These are phyloP conservation scores for Phellopilus nigrolimitatus DNA, from an alignment of 1,284 basidiomycete genomes.

Conservation along the genomic window DNA sequence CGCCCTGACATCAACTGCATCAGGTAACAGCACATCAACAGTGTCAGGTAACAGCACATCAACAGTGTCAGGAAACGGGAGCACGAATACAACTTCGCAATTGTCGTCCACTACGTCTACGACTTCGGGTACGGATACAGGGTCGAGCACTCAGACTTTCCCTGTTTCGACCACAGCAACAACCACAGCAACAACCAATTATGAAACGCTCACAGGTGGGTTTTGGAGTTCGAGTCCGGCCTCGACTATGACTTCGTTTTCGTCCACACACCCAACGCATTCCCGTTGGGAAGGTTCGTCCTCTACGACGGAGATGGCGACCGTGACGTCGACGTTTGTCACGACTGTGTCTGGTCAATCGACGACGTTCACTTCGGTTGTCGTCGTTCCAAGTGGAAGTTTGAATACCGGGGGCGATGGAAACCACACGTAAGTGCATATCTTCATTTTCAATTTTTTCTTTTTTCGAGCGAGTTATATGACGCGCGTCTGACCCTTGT, in stretches of 20 bases:
- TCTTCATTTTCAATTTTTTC: background rate
- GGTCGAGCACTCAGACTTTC: background rate
- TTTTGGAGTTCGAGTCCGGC: background rate
- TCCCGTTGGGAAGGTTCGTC: background rate
- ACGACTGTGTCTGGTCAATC: slow-evolving; percentile 1
- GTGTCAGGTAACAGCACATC: background rate
- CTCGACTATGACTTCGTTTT: background rate
- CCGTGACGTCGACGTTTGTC: slow-evolving; percentile 6
- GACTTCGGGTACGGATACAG: background rate
- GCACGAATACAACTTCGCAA: slow-evolving; percentile 1
- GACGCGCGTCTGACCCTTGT: background rate
- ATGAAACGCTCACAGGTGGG: background rate
- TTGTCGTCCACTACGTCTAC: background rate
- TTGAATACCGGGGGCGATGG: slow-evolving; percentile 3
- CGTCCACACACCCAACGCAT: background rate
- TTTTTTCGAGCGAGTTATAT: background rate
- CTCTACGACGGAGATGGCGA: slow-evolving; percentile 7
- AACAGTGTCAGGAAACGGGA: background rate
- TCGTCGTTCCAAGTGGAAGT: slow-evolving; percentile 14
- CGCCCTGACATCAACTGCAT: background rate
- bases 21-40: background rate
- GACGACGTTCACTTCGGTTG: slow-evolving; percentile 12
- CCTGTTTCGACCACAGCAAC: background rate
- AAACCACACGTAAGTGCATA: slow-evolving; percentile 1
- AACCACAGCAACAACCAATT: background rate